These are phyloP conservation scores for Sphaerulina musiva DNA, from an alignment of 2,329 filamentous ascomycete species.

Conservation along the genomic window DNA sequence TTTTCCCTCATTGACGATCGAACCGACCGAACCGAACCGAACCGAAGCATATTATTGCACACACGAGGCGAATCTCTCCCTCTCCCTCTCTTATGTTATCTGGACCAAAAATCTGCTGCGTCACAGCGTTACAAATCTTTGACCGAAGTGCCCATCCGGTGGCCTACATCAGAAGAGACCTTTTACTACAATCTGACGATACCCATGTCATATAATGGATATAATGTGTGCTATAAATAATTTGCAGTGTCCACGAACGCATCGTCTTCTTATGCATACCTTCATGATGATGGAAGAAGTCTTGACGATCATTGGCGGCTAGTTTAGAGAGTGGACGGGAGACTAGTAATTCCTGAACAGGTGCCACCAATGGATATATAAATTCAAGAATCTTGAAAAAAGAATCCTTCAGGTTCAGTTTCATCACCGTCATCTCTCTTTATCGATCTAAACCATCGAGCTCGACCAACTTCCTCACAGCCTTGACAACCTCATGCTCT, in stretches of 20 bases:
- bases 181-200: constrained; percentile 8
- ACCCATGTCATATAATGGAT: constrained; percentile 15
- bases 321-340: no score
- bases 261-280: background rate
- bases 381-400: no score
- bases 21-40: background rate
- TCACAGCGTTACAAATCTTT: background rate
- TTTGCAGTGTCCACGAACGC: background rate
- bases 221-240: constrained; percentile 11
- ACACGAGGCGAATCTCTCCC: background rate
- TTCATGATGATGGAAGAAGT: background rate
- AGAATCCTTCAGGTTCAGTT: no score
- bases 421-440: background rate
- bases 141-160: background rate
- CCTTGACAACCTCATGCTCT: constrained; percentile 61
- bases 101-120: background rate
- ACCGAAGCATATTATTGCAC: background rate
- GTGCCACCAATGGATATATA: no score
- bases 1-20: background rate
- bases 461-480: constrained; percentile 77
- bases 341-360: no score
- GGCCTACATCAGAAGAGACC: background rate
- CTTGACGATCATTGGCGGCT: no score
- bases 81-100: no score
- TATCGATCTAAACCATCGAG: constrained; percentile 60